Base-by-base conservation (phyloP, 208 protist species). In the Trypanosoma cruzi region DNA sequence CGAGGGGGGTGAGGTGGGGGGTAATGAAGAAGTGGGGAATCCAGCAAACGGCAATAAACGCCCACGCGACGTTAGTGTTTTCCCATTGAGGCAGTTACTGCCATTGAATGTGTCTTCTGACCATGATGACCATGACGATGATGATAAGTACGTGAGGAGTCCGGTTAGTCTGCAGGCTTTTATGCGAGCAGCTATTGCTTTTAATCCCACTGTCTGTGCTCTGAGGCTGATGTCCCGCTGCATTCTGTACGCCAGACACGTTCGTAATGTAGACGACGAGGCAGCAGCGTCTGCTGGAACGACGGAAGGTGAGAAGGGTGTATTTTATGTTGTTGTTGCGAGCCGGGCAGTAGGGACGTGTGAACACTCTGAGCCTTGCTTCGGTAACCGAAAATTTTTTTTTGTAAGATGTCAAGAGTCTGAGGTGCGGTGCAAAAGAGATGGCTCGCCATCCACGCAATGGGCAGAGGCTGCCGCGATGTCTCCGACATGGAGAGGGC, bases 331-430 rank as follows among this genome's bases (percentile, higher is more conserved):
- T 13, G 71, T 93, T 22, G 80, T 95, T n/a, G 80, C 84, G 2
- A 74, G 67, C 18, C 75, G 87, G 11, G 80, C 81, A 4, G 77
- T 89, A 0, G 85, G 80, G 4, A 62, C 63, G 16, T 96, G 90
- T 58, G 65, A 48, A 18, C 86, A 92, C 75, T 59, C 75, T 36
- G 62, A 54, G 0, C 54, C 77, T 24, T 96, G 90, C 62, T 93
- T 96, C 69, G 90, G 87, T 31, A 96, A 92, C 31, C 78, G 79
- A 28, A 90, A 89, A n/a, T 93, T 96, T 64, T 82, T 92, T 56
- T 96, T 96, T 58, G 57, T 78, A 2, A 40, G 55, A 14, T 73
- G 50, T 48, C 16, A 52, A 13, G 34, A 48, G 16, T 31, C 36
- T 4, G 50, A 49, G 24, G 7, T 56, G 36, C 14, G 22, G 49